These are phyloP conservation scores for Pseudonectria foliicola DNA, from an alignment of 2,329 filamentous ascomycete species.

Conservation along the genomic window DNA sequence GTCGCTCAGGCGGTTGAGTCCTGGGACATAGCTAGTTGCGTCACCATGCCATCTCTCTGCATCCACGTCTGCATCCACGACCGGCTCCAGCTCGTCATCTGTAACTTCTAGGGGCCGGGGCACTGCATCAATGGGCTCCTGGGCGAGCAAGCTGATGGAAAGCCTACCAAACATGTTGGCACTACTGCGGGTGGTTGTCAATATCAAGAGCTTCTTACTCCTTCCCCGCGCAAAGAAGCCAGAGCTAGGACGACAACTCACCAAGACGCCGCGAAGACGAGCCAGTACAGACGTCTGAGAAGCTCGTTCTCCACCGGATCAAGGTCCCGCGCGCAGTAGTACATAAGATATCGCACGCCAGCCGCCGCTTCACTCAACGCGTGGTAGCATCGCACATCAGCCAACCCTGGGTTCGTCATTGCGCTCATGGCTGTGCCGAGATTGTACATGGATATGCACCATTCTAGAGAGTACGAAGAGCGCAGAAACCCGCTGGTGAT, in stretches of 20 bases:
- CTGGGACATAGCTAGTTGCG: constrained; percentile 24
- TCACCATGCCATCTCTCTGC: constrained; percentile 26
- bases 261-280: constrained; percentile 25
- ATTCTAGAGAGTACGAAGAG: constrained; percentile 24
- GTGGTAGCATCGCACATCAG: constrained; percentile 15
- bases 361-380: constrained; percentile 20
- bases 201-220: no score
- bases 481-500: constrained; percentile 11
- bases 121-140: constrained; percentile 12
- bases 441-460: constrained; percentile 31
- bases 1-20: constrained; percentile 25
- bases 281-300: constrained; percentile 28
- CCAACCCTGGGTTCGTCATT: constrained; percentile 3
- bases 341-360: constrained; percentile 23
- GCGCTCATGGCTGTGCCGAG: constrained; percentile 20
- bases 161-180: constrained; percentile 23
- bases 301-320: constrained; percentile 23
- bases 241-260: constrained; percentile 8
- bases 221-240: neutral
- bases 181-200: constrained; percentile 14
- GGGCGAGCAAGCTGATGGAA: constrained; percentile 18
- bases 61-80: neutral
- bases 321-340: constrained; percentile 17
- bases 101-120: constrained; percentile 21
- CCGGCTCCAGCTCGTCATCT: constrained; percentile 25